Evolutionary conservation across 140 eudicot species (phyloP).

Genomic region (Bidens hawaiensis): DNA sequence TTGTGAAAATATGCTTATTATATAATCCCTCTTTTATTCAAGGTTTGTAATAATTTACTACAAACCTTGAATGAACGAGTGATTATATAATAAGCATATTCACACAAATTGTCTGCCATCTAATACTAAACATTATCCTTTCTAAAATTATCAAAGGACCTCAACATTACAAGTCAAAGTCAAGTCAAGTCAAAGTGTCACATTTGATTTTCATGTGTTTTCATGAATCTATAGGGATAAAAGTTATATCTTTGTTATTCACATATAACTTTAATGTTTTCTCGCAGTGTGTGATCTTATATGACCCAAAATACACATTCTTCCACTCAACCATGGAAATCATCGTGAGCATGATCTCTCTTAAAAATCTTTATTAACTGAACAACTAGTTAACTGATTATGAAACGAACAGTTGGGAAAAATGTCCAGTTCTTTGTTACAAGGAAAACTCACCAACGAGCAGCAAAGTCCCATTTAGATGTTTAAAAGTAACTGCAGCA

Average conservation of each 20-base stretch:
- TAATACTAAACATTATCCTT: too few relatives aligned
- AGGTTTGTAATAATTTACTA: too few relatives aligned
- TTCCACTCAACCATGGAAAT: not conserved
- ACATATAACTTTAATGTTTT: not conserved
- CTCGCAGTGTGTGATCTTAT: not conserved
- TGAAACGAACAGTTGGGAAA: not conserved
- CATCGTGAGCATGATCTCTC: too few relatives aligned
- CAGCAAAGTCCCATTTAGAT: conserved; percentile 39
- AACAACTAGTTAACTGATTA: not conserved
- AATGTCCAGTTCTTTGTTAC: not conserved
- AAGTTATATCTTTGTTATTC: not conserved
- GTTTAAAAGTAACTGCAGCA: not conserved
- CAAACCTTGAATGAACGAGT: too few relatives aligned
- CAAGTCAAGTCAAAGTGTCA: conserved; percentile 4
- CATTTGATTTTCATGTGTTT: not conserved
- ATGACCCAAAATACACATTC: not conserved
- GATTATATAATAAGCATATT: too few relatives aligned
- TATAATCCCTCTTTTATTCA: too few relatives aligned
- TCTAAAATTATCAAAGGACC: too few relatives aligned
- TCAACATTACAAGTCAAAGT: too few relatives aligned
- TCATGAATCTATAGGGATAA: not conserved
- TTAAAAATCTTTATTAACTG: too few relatives aligned
- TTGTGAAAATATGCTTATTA: too few relatives aligned
- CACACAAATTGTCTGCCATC: too few relatives aligned
- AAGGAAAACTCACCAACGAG: conserved; percentile 32